Evolutionary conservation across 1,139 yeast genomes (phyloP).

Genomic region (Geotrichum phurueaensis): DNA sequence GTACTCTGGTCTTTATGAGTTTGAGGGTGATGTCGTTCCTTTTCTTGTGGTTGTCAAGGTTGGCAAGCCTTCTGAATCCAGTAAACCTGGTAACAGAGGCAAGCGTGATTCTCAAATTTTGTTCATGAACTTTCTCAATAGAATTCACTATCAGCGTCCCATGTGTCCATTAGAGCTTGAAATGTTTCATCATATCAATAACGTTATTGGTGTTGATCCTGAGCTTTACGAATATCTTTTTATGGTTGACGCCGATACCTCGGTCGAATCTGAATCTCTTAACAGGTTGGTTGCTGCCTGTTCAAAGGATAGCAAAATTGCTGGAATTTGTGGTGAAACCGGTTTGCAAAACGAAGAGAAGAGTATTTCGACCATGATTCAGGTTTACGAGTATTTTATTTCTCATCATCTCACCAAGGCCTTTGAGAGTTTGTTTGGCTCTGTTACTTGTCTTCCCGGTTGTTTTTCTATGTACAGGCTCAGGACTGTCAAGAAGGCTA

Average conservation of each 20-base stretch:
- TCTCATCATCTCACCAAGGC: constrained; percentile 41
- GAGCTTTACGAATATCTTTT: constrained; percentile 38
- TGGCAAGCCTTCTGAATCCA: constrained; percentile 36
- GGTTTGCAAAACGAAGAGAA: constrained; percentile 37
- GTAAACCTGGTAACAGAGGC: constrained; percentile 40
- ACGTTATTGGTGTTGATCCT: constrained; percentile 41
- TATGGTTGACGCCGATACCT: constrained; percentile 41
- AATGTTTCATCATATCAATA: constrained; percentile 39
- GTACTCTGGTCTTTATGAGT: constrained; percentile 39
- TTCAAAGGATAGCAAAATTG: constrained; percentile 35
- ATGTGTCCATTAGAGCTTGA: constrained; percentile 41
- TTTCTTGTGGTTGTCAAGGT: constrained; percentile 38
- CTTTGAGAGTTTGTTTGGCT: constrained; percentile 39
- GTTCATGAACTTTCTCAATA: constrained; percentile 38
- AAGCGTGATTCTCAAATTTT: constrained; percentile 42
- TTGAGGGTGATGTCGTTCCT: constrained; percentile 39
- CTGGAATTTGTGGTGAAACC: constrained; percentile 42
- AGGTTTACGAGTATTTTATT: constrained; percentile 41
- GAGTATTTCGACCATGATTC: constrained; percentile 40
- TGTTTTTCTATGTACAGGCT: constrained; percentile 39
- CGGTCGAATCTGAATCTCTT: constrained; percentile 36
- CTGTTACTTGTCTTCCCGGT: constrained; percentile 41
- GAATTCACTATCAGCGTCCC: constrained; percentile 37
- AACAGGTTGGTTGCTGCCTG: constrained; percentile 39
- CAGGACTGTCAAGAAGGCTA: constrained; percentile 35